These are phyloP conservation scores for Flaveria linearis DNA, from an alignment of 129 eudicot genomes.

Conservation along the genomic window DNA sequence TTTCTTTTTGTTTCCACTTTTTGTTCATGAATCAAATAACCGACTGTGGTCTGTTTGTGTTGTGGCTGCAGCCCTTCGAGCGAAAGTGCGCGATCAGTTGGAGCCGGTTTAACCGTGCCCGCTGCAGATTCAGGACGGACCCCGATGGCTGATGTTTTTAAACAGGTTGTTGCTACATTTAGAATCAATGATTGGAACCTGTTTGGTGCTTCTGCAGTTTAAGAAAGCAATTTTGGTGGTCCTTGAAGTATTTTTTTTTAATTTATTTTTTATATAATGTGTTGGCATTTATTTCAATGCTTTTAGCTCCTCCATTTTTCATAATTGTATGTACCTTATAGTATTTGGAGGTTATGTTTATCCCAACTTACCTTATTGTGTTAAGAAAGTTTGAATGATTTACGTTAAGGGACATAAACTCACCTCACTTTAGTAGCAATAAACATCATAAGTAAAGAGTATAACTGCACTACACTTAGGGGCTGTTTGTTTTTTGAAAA, in stretches of 20 bases:
- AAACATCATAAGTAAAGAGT: too few species aligned
- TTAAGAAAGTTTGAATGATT: too few species aligned
- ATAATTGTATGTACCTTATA: too few species aligned
- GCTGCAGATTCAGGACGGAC: conserved; percentile 72
- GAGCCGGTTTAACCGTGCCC: conserved; percentile 76
- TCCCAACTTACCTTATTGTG: too few species aligned
- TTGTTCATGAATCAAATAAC: conserved; percentile 7
- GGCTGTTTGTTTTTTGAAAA: too few species aligned
- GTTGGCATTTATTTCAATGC: background rate
- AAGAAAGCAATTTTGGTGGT: background rate
- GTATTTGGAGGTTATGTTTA: too few species aligned
- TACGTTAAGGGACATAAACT: too few species aligned
- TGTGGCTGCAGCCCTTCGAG: conserved; percentile 76
- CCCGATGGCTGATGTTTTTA: conserved; percentile 77
- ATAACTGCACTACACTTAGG: too few species aligned
- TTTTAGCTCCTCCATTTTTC: background rate
- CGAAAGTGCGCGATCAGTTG: conserved; percentile 81
- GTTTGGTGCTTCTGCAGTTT: conserved; percentile 47
- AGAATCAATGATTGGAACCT: conserved; percentile 78
- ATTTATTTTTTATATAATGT: background rate
- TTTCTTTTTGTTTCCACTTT: background rate
- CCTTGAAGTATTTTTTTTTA: background rate
- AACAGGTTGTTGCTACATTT: conserved; percentile 67
- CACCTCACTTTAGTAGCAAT: too few species aligned
- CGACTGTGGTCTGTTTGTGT: conserved; percentile 4